These are phyloP conservation scores for Gossypium lobatum DNA, from an alignment of 441 rosid genomes.

Conservation along the genomic window DNA sequence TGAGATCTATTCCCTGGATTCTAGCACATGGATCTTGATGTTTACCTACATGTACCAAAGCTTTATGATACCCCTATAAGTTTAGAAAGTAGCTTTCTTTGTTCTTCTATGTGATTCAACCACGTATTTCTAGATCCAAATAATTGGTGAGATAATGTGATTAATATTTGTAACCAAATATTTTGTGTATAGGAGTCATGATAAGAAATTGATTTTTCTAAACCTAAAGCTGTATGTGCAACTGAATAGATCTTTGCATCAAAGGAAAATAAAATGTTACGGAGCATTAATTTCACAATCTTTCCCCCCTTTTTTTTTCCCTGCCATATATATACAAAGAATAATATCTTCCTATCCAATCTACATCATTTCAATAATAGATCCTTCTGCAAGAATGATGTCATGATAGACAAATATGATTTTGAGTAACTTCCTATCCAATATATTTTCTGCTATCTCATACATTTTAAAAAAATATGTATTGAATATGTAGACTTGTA, in stretches of 20 bases:
- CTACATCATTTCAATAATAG: background rate
- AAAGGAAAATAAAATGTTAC: background rate
- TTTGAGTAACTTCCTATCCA: background rate
- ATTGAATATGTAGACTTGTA: constrained; percentile 51
- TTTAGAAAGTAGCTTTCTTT: background rate
- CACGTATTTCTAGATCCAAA: background rate
- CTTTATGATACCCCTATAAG: background rate
- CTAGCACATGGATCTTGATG: background rate
- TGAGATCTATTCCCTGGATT: background rate
- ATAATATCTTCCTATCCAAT: background rate
- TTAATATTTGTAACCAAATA: background rate
- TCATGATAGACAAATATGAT: constrained; percentile 4
- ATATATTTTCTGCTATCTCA: background rate
- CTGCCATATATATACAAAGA: background rate
- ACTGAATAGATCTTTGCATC: background rate
- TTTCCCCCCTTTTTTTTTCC: background rate
- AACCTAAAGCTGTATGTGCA: background rate
- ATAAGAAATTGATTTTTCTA: background rate
- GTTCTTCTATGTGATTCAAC: background rate
- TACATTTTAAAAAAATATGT: background rate
- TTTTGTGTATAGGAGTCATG: background rate
- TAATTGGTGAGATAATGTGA: background rate
- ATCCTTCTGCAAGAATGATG: background rate
- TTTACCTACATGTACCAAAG: constrained; percentile 4
- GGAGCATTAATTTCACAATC: background rate